A percentile compares a stretch with the other conserved stretches of the same genome.
phyloP scores from a whole-genome alignment of 2,329 filamentous ascomycete species.

The Epichloe elymi region DNA sequence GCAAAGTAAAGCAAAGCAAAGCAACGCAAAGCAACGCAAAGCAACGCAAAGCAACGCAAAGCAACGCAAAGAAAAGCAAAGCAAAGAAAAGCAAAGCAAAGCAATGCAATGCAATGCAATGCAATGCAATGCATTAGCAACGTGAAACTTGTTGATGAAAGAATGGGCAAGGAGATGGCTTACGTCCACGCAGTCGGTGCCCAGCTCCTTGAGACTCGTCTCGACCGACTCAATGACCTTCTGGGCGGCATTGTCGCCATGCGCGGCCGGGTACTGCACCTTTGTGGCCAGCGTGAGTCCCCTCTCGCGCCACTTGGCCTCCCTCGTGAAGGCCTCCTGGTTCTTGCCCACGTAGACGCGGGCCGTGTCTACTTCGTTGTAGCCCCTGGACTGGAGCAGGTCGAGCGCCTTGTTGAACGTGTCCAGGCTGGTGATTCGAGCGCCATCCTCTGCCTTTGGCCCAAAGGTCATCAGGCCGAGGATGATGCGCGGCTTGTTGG shows the following conservation, averaged over 20 bases:
- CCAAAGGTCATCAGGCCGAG: slow-evolving; percentile 82
- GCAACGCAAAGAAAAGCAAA: too few species aligned
- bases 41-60: too few species aligned
- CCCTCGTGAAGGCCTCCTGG: slow-evolving; percentile 67
- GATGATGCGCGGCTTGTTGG: slow-evolving; percentile 58
- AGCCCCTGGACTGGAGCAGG: slow-evolving; percentile 63
- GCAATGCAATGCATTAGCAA: background rate
- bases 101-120: too few species aligned
- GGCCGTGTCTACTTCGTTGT: slow-evolving; percentile 78
- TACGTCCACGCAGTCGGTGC: slow-evolving; percentile 58
- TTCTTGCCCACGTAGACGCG: slow-evolving; percentile 56
- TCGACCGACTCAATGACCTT: slow-evolving; percentile 54
- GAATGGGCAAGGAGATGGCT: slow-evolving; percentile 12
- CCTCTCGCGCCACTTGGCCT: slow-evolving; percentile 66
- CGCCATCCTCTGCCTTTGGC: slow-evolving; percentile 46
- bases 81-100: too few species aligned
- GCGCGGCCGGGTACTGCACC: slow-evolving; percentile 43
- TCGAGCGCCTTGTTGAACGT: slow-evolving; percentile 63
- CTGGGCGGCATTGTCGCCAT: slow-evolving; percentile 30
- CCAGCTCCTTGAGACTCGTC: slow-evolving; percentile 56
- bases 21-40: too few species aligned
- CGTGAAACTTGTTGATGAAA: too few species aligned
- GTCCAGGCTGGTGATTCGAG: slow-evolving; percentile 53
- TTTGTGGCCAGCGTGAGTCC: slow-evolving; percentile 72
- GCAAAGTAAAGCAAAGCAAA: too few species aligned